phyloP scores from a whole-genome alignment of 495 filamentous ascomycete genomes.

The Tuber brumale region DNA sequence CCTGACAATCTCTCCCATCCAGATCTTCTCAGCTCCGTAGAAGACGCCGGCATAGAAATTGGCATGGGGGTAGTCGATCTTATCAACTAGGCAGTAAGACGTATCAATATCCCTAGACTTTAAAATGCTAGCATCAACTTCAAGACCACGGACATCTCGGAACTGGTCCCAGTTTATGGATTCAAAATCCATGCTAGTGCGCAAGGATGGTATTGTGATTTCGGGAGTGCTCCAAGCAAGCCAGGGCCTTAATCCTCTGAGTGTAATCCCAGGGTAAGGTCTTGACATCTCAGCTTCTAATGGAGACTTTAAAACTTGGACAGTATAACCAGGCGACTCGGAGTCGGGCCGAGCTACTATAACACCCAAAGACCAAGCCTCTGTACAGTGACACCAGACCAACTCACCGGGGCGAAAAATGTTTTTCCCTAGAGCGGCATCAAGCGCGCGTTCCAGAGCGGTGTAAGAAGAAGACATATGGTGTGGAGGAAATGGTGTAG shows the following conservation, averaged over 20 bases:
- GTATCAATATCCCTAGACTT: conserved; percentile 54
- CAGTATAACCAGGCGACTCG: conserved; percentile 35
- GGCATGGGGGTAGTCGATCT: conserved; percentile 43
- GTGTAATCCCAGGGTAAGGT: conserved; percentile 29
- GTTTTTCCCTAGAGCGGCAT: conserved; percentile 44
- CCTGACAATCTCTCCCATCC: conserved; percentile 55
- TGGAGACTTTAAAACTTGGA: conserved; percentile 39
- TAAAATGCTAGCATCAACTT: conserved; percentile 58
- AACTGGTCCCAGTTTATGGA: conserved; percentile 50
- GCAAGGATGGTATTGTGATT: conserved; percentile 38
- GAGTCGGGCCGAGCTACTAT: conserved; percentile 42
- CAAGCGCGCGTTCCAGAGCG: conserved; percentile 40
- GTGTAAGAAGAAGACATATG: conserved; percentile 38
- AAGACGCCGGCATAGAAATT: conserved; percentile 54
- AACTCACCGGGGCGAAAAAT: conserved; percentile 55
- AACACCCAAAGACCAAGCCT: conserved; percentile 54
- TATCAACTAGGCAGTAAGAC: conserved; percentile 52
- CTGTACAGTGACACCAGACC: conserved; percentile 54
- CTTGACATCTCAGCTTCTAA: conserved; percentile 34
- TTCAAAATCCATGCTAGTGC: conserved; percentile 44
- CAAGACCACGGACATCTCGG: conserved; percentile 40
- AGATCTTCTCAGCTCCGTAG: conserved; percentile 59
- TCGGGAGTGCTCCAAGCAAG: conserved; percentile 57
- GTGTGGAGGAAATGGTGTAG: conserved; percentile 17
- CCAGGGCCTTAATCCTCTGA: conserved; percentile 51